These are phyloP conservation scores for Pythium pyrilobum DNA, from an alignment of 352 stramenopile genomes.

Conservation along the genomic window DNA sequence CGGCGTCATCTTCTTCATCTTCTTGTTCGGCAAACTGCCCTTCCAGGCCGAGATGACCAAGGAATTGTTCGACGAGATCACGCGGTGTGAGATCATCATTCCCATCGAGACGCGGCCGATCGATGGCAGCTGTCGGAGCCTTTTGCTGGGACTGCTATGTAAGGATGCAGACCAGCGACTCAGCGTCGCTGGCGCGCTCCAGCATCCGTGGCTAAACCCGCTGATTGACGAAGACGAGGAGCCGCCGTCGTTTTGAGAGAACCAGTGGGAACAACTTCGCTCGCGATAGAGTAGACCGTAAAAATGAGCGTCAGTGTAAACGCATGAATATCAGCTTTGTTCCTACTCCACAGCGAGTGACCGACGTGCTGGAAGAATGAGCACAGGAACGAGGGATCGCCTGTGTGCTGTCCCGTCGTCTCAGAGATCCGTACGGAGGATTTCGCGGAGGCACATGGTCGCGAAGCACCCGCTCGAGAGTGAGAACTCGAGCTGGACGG, in stretches of 20 bases:
- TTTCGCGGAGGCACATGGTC: constrained; percentile 74
- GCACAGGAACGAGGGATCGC: too few species aligned
- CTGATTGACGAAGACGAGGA: constrained; percentile 41
- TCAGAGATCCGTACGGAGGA: constrained; percentile 53
- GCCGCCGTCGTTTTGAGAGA: constrained; percentile 58
- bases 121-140: constrained; percentile 27
- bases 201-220: constrained; percentile 54
- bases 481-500: constrained; percentile 41
- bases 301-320: background rate
- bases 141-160: constrained; percentile 46
- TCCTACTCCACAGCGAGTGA: too few species aligned
- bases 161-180: constrained; percentile 52
- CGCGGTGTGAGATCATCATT: constrained; percentile 31
- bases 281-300: background rate
- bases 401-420: background rate
- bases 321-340: background rate
- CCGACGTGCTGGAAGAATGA: too few species aligned
- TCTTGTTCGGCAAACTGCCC: constrained; percentile 75
- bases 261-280: background rate
- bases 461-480: constrained; percentile 65
- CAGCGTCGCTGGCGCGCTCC: constrained; percentile 38
- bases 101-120: constrained; percentile 19
- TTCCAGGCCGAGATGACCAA: constrained; percentile 68
- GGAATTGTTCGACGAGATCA: constrained; percentile 81
- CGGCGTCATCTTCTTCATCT: constrained; percentile 82